phyloP scores from a whole-genome alignment of 2,329 filamentous ascomycete species.

The Ceratocystis alfenasii region DNA sequence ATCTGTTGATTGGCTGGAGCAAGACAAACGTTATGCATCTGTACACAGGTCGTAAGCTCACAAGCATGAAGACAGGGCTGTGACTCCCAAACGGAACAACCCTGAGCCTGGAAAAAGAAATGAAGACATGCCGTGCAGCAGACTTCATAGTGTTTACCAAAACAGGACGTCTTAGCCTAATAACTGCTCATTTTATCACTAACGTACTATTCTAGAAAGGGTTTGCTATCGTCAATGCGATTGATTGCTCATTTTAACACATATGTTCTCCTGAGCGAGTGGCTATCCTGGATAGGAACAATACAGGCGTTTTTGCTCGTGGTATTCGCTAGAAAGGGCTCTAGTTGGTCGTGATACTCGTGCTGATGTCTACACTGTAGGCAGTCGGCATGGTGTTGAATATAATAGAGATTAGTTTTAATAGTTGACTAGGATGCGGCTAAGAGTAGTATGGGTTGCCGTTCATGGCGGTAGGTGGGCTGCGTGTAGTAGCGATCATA shows the following conservation, averaged over 20 bases:
- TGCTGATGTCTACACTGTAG: not conserved
- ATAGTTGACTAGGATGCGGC: not conserved
- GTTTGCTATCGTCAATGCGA: not conserved
- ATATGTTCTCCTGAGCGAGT: no score
- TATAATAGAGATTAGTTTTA: constrained; percentile 3
- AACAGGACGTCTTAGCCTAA: constrained; percentile 9
- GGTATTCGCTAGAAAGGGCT: no score
- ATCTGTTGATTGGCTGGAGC: no score
- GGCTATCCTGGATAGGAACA: no score
- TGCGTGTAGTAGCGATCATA: constrained; percentile 4
- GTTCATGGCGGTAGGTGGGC: constrained; percentile 2
- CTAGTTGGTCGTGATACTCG: no score
- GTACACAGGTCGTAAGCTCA: no score
- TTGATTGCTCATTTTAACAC: no score
- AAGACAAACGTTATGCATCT: no score
- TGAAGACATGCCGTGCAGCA: constrained; percentile 7
- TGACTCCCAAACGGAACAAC: no score
- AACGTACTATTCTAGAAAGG: constrained; percentile 21
- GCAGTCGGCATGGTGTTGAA: constrained; percentile 7
- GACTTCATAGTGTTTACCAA: constrained; percentile 21
- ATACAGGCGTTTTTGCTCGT: no score
- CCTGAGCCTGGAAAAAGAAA: no score
- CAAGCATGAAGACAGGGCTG: no score
- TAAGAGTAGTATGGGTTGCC: constrained; percentile 12
- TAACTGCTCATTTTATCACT: constrained; percentile 22